Conservation (phyloP, 352 stramenopile genomes). For the Globisporangium solare region DNA sequence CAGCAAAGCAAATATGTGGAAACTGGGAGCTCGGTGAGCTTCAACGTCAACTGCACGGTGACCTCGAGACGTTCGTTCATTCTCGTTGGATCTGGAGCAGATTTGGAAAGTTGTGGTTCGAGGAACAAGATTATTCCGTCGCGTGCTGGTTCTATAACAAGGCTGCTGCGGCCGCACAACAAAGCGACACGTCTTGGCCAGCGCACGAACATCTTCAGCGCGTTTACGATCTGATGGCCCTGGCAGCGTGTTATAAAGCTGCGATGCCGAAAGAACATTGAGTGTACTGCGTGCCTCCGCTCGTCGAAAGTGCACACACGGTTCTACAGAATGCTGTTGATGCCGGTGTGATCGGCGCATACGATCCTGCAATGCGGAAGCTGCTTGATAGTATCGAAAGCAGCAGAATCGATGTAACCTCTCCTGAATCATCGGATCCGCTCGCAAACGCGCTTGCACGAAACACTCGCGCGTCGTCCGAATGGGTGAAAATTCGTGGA, state of each 20-base stretch:
- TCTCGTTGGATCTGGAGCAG: slow-evolving; percentile 59
- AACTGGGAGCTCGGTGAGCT: slow-evolving; percentile 48
- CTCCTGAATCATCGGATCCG: slow-evolving; percentile 9
- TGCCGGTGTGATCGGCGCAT: not conserved
- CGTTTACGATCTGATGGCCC: slow-evolving; percentile 25
- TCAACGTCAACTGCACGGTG: slow-evolving; percentile 35
- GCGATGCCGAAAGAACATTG: slow-evolving; percentile 20
- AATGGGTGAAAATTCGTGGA: slow-evolving; percentile 41
- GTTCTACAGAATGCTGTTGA: slow-evolving; percentile 8
- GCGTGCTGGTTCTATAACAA: slow-evolving; percentile 44
- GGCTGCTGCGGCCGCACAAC: slow-evolving; percentile 6
- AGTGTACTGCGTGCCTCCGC: slow-evolving; percentile 3
- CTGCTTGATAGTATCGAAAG: not conserved
- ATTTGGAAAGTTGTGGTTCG: slow-evolving; percentile 32
- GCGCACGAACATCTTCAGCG: not conserved
- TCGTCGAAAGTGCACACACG: slow-evolving; percentile 16
- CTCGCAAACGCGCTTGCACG: slow-evolving; percentile 27
- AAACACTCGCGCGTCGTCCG: slow-evolving; percentile 41
- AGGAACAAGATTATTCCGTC: slow-evolving; percentile 39
- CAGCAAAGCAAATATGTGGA: slow-evolving; percentile 17
- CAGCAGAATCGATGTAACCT: slow-evolving; percentile 18
- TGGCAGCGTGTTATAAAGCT: slow-evolving; percentile 38
- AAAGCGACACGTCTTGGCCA: not conserved
- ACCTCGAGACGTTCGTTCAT: slow-evolving; percentile 42
- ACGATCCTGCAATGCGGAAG: slow-evolving; percentile 1